Conservation (phyloP, 371 early-diverging fungal species). For the Synchytrium microbalum region DNA sequence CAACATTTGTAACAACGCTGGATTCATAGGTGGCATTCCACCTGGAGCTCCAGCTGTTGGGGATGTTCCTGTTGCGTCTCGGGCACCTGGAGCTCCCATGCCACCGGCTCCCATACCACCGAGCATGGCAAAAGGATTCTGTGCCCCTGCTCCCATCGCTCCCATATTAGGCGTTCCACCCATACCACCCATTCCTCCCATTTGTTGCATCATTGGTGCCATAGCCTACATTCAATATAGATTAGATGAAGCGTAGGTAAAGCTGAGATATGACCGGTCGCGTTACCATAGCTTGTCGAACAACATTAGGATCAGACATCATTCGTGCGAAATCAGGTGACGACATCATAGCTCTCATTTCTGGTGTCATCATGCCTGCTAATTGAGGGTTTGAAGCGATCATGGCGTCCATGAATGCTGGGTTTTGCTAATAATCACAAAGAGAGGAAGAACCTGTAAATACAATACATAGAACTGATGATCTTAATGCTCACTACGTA, state of each 20-base stretch:
- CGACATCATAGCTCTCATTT: constrained; percentile 60
- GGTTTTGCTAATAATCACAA: constrained; percentile 41
- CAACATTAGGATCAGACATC: constrained; percentile 74
- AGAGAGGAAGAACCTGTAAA: not conserved
- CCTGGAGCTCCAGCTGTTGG: constrained; percentile 36
- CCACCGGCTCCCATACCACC: not conserved
- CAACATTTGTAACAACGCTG: constrained; percentile 33
- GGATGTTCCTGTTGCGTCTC: constrained; percentile 8
- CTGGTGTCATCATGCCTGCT: constrained; percentile 68
- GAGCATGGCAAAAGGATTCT: not conserved
- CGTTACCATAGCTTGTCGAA: constrained; percentile 73
- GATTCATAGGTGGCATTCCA: constrained; percentile 18
- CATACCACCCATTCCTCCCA: constrained; percentile 24
- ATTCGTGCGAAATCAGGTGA: constrained; percentile 77
- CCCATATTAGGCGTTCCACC: constrained; percentile 40
- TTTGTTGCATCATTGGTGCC: constrained; percentile 15
- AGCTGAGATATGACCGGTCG: constrained; percentile 52
- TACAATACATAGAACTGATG: not conserved
- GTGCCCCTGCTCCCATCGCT: constrained; percentile 11
- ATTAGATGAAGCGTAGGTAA: constrained; percentile 19
- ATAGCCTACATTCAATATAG: constrained; percentile 1
- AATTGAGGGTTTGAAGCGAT: constrained; percentile 74
- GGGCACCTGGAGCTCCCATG: constrained; percentile 5
- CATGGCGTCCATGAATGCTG: constrained; percentile 73
- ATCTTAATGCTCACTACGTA: constrained; percentile 30